These are phyloP conservation scores for Apiospora saccharicola DNA, from an alignment of 2,329 filamentous ascomycete species.

Conservation along the genomic window DNA sequence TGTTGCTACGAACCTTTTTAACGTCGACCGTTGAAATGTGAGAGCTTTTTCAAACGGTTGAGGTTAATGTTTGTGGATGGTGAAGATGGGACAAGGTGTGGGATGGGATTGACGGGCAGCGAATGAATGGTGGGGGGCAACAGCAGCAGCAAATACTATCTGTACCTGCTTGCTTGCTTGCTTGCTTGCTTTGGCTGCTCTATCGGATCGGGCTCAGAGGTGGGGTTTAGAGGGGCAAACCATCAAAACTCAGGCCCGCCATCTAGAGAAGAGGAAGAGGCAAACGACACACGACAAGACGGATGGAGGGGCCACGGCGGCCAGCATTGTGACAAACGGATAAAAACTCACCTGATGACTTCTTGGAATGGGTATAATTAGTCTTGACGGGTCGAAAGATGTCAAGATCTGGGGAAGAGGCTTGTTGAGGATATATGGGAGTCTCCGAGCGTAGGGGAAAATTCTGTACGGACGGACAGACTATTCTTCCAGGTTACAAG, in stretches of 20 bases:
- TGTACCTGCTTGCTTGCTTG: slow-evolving; percentile 8
- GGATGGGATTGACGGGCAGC: slow-evolving; percentile 7
- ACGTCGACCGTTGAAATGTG: slow-evolving; percentile 13
- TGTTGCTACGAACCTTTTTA: slow-evolving; percentile 16
- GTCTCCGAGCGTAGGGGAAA: slow-evolving; percentile 18
- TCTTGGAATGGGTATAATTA: neutral
- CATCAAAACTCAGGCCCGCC: slow-evolving; percentile 16
- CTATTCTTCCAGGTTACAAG: slow-evolving; percentile 6
- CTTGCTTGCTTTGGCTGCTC: slow-evolving; percentile 11
- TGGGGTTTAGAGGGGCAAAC: slow-evolving; percentile 20
- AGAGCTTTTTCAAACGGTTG: slow-evolving; percentile 19
- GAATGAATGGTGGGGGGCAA: slow-evolving; percentile 14
- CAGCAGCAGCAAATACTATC: slow-evolving; percentile 4
- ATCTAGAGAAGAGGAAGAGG: neutral
- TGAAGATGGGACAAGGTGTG: slow-evolving; percentile 3
- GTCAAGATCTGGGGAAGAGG: slow-evolving; percentile 19
- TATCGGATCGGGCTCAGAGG: slow-evolving; percentile 21
- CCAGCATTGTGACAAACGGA: neutral
- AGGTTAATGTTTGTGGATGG: slow-evolving; percentile 19
- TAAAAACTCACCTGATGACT: slow-evolving; percentile 2
- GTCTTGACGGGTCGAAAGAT: slow-evolving; percentile 14
- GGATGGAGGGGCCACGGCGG: neutral
- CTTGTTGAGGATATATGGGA: slow-evolving; percentile 2
- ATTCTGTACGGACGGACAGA: slow-evolving; percentile 16
- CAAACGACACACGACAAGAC: slow-evolving; percentile 5